A percentile compares a stretch with the other conserved stretches of the same genome.
Conservation (phyloP, 257 asterid genomes). For the Solanum piurae region DNA sequence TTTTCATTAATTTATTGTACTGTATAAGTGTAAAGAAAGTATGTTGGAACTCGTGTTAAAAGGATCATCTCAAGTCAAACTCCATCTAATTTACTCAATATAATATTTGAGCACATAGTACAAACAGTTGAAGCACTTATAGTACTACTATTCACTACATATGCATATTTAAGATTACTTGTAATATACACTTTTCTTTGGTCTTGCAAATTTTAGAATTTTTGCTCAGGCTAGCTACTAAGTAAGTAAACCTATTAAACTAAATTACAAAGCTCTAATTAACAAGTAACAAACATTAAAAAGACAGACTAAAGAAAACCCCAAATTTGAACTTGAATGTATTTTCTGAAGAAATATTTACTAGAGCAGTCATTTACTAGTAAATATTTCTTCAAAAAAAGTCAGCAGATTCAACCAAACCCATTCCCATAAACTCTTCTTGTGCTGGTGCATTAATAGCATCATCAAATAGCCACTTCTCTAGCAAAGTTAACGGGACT, state of each 20-base stretch:
- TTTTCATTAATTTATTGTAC: neutral
- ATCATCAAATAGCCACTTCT: slow-evolving; percentile 58
- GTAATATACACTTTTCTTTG: slow-evolving; percentile 1
- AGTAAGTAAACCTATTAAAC: neutral
- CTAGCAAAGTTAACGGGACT: slow-evolving; percentile 37
- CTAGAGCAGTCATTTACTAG: neutral
- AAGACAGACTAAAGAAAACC: neutral
- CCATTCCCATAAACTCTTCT: neutral
- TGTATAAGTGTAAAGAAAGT: neutral
- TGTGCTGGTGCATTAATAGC: slow-evolving; percentile 8
- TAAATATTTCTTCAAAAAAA: neutral
- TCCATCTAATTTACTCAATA: neutral
- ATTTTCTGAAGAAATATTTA: neutral
- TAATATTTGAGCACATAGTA: neutral
- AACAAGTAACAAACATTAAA: neutral
- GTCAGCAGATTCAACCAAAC: neutral
- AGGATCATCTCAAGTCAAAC: neutral
- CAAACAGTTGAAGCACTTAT: neutral
- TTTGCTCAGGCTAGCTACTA: neutral
- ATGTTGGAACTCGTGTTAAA: neutral
- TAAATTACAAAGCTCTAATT: neutral
- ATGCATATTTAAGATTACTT: neutral
- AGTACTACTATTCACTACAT: neutral
- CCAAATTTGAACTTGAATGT: neutral
- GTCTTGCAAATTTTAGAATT: neutral